Evolutionary conservation across 31 red algal species (phyloP).

Genomic region (Endocladia muricata): DNA sequence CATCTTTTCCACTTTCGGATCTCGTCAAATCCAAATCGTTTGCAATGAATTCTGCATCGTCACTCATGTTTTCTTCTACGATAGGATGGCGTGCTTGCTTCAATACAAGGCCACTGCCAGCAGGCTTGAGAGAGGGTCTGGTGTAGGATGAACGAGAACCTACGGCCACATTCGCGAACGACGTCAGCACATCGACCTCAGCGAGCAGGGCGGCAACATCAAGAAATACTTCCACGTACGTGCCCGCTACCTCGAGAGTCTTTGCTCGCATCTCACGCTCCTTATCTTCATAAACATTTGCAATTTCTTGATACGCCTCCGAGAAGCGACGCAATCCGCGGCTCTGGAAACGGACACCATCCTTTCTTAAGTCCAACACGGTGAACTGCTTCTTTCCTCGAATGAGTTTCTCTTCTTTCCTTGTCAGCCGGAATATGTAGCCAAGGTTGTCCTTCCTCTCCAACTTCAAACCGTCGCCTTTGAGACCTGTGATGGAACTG

Average conservation of each 20-base stretch:
- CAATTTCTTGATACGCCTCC: constrained; percentile 56
- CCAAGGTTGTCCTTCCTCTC: constrained; percentile 87
- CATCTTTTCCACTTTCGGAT: not conserved
- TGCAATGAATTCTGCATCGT: constrained; percentile 68
- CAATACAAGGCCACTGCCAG: constrained; percentile 65
- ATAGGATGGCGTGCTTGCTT: constrained; percentile 78
- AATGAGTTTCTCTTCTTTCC: constrained; percentile 91
- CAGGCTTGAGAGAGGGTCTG: constrained; percentile 52
- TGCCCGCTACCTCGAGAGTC: constrained; percentile 74
- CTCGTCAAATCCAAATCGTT: constrained; percentile 69
- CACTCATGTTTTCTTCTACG: constrained; percentile 77
- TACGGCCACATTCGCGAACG: constrained; percentile 77
- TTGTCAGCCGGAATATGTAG: constrained; percentile 86
- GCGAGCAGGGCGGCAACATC: constrained; percentile 63
- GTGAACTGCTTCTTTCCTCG: constrained; percentile 71
- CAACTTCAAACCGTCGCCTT: constrained; percentile 85
- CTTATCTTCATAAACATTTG: constrained; percentile 56
- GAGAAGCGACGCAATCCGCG: constrained; percentile 42
- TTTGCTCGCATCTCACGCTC: constrained; percentile 70
- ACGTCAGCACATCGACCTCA: constrained; percentile 75
- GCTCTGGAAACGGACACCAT: constrained; percentile 95
- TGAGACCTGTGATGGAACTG: constrained; percentile 25
- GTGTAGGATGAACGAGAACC: constrained; percentile 51
- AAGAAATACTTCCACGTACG: constrained; percentile 74
- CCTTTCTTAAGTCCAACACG: constrained; percentile 91